Base-by-base conservation (phyloP, 2,329 filamentous ascomycete species). In the Cladosporium sp. region DNA sequence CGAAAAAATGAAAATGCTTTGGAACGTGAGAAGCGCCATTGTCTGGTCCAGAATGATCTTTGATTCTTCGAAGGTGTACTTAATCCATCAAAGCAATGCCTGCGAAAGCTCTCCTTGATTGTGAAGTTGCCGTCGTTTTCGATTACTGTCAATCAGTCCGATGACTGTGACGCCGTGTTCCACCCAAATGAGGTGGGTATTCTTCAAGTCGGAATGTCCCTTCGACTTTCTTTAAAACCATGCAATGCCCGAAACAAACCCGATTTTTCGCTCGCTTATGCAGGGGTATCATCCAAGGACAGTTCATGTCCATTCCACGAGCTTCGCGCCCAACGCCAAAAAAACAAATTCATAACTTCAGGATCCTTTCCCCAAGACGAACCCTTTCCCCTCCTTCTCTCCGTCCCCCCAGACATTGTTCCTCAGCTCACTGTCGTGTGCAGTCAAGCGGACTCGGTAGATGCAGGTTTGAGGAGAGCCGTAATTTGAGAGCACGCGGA, bases 381-480 rank as follows among this genome's bases (percentile, higher is more conserved):
- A 46, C n/a, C 10, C 39, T 11, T 10, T 46, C 18, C n/a, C 36
- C 18, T 36, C 25, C 57, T 25, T 21, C 57, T 28, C 36, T 6
- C 14, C 6, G 8, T n/a, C n/a, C n/a, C 21, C n/a, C n/a, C n/a
- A 11, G 8, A 46, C 14, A n/a, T 21, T n/a, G n/a, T 21, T 21
- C 8, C 4, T 7, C 39, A 46, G 39, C 3, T 46, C 3, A n/a
- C 21, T 21, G n/a, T 48, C 60, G 18, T 26, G 69, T 32, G 81
- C 82, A 43, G 79, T 78, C 63, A 83, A 71, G 25, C 80, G 73
- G 32, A 83, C 67, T 14, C 81, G 76, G 68, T 84, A 84, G 36
- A 83, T 60, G 67, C 82, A 84, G 14, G 81, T 82, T 67, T 77
- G 77, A 25, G 77, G 73, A 1, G 72, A 72, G 39, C 81, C 81